phyloP scores from a whole-genome alignment of 257 asterid genomes.

The Solanum infundibuliforme region DNA sequence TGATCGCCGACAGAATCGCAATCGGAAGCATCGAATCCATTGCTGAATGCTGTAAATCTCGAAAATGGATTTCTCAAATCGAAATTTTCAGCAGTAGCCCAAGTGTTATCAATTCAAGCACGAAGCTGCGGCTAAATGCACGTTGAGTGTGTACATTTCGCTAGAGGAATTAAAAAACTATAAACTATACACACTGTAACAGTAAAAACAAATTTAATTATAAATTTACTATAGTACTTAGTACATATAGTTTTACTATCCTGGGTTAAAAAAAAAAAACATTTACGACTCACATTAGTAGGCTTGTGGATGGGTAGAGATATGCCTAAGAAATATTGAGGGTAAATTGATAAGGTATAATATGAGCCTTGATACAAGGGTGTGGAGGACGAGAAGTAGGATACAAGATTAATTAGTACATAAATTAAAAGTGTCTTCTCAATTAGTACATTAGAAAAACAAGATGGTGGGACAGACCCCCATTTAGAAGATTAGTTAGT shows the following conservation, averaged over 20 bases:
- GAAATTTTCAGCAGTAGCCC: not conserved
- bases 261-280: not conserved
- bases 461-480: not conserved
- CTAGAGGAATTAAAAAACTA: not conserved
- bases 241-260: not conserved
- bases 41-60: not conserved
- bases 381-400: not conserved
- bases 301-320: not conserved
- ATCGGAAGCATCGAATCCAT: slow-evolving; percentile 62
- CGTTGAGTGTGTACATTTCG: not conserved
- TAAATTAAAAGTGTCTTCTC: not conserved
- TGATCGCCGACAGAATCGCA: slow-evolving; percentile 43
- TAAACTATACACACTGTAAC: not conserved
- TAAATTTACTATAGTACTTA: not conserved
- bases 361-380: not conserved
- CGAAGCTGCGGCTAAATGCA: not conserved
- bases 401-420: too few species aligned
- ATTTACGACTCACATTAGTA: not conserved
- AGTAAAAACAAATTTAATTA: not conserved
- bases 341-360: too few species aligned
- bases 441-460: too few species aligned
- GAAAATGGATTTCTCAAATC: not conserved
- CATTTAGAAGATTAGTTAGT: not conserved
- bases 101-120: not conserved
- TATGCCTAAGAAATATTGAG: not conserved